phyloP scores from a whole-genome alignment of 805 yeast species.

The Ogataea wickerhamii region DNA sequence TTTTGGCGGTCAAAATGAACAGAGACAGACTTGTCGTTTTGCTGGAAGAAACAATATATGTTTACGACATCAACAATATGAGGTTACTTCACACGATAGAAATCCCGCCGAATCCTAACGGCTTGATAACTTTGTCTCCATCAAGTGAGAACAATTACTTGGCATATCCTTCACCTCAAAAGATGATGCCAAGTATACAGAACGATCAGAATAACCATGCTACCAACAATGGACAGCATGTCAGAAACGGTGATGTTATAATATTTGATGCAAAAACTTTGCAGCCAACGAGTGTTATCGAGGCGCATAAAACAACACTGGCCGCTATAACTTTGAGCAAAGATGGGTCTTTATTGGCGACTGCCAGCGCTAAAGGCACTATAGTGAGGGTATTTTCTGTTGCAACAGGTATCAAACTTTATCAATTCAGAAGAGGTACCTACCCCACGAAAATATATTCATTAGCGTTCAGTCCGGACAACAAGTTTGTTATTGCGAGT shows the following conservation, averaged over 20 bases:
- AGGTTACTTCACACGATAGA: constrained; percentile 73
- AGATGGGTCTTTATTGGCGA: constrained; percentile 81
- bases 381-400: constrained; percentile 81
- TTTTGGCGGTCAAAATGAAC: constrained; percentile 74
- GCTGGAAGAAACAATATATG: constrained; percentile 76
- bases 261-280: constrained; percentile 74
- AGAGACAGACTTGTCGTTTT: constrained; percentile 81
- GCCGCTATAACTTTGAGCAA: constrained; percentile 67
- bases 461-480: constrained; percentile 72
- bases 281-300: constrained; percentile 80
- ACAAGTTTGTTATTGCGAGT: constrained; percentile 73
- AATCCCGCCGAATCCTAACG: constrained; percentile 53
- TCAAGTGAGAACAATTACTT: constrained; percentile 48
- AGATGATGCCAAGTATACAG: constrained; percentile 30
- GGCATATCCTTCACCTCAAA: constrained; percentile 78
- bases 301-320: constrained; percentile 82
- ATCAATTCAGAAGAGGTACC: constrained; percentile 82
- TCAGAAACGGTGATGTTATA: constrained; percentile 67
- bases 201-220: constrained; percentile 11
- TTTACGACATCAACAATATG: constrained; percentile 90
- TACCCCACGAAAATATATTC: constrained; percentile 86
- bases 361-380: constrained; percentile 92
- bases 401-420: constrained; percentile 63
- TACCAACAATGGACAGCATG: constrained; percentile 16
- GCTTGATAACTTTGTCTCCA: constrained; percentile 61